Conservation (phyloP, 768 basidiomycete species). For the Coprinopsis sp. region DNA sequence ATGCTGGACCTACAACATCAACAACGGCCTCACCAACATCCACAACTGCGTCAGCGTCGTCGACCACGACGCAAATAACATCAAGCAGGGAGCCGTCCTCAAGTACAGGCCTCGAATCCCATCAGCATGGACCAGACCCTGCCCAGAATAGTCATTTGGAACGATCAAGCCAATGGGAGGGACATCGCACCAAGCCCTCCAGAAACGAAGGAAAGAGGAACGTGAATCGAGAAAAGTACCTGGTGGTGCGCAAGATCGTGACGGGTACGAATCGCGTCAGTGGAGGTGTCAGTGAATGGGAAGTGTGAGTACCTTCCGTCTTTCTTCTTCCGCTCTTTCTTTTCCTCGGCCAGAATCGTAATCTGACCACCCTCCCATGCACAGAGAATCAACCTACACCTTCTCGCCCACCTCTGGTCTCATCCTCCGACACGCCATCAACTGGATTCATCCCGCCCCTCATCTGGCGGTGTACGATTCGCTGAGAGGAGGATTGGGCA, state of each 20-base stretch:
- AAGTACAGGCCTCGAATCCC: too few relatives aligned
- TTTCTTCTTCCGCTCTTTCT: not conserved
- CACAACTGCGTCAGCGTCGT: not conserved
- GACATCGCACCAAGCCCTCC: not conserved
- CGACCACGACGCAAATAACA: too few relatives aligned
- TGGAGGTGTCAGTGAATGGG: slow-evolving; percentile 61
- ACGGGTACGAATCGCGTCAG: slow-evolving; percentile 60
- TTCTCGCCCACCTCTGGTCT: slow-evolving; percentile 67
- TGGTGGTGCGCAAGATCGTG: slow-evolving; percentile 52
- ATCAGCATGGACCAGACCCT: not conserved
- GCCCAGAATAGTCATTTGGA: not conserved
- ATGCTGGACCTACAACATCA: too few relatives aligned
- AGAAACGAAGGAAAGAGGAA: slow-evolving; percentile 18
- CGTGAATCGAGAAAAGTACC: slow-evolving; percentile 49
- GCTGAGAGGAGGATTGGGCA: slow-evolving; percentile 39
- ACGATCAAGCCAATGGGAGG: not conserved
- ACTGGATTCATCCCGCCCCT: slow-evolving; percentile 77
- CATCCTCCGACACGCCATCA: slow-evolving; percentile 58
- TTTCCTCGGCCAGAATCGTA: not conserved
- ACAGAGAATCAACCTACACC: slow-evolving; percentile 64
- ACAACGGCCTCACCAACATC: not conserved
- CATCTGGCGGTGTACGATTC: slow-evolving; percentile 67
- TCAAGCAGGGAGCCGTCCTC: too few relatives aligned
- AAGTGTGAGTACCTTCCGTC: slow-evolving; percentile 48
- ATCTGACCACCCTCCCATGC: not conserved